Conservation (phyloP, 345 rosid species). For the Populus deltoides region DNA sequence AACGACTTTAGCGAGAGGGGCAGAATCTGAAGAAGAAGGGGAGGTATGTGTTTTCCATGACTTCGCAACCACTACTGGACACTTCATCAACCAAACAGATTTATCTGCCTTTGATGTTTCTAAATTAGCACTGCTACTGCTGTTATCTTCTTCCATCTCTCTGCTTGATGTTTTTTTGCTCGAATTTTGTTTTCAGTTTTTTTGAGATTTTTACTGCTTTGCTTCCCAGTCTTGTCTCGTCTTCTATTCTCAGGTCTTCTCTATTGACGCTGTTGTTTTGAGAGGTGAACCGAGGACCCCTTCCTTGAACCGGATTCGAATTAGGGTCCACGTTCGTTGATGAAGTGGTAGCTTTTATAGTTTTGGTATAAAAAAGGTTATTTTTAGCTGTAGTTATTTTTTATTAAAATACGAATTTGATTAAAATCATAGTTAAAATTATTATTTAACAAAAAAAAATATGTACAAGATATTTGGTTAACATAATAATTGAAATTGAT, state of each 20-base stretch:
- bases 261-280: neutral
- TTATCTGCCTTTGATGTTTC: slow-evolving; percentile 62
- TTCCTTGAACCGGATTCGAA: neutral
- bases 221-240: neutral
- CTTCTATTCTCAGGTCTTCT: neutral
- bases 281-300: neutral
- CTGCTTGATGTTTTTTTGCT: slow-evolving; percentile 12
- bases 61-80: slow-evolving; percentile 69
- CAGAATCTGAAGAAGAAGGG: slow-evolving; percentile 49
- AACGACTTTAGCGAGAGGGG: slow-evolving; percentile 62
- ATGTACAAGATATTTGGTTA: too few relatives aligned
- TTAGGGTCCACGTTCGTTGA: neutral
- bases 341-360: too few relatives aligned
- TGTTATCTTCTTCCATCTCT: slow-evolving; percentile 49
- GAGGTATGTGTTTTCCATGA: slow-evolving; percentile 57
- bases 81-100: slow-evolving; percentile 90
- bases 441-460: too few relatives aligned
- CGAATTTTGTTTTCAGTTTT: neutral
- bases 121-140: slow-evolving; percentile 34
- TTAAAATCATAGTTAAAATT: too few relatives aligned
- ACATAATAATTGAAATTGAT: too few relatives aligned
- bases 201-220: neutral
- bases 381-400: too few relatives aligned
- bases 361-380: too few relatives aligned
- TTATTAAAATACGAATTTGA: too few relatives aligned